Percentiles rank a stretch among this genome's conserved stretches.
These are phyloP conservation scores for Penicillium roqueforti DNA, from an alignment of 495 filamentous ascomycete species.

Conservation along the genomic window DNA sequence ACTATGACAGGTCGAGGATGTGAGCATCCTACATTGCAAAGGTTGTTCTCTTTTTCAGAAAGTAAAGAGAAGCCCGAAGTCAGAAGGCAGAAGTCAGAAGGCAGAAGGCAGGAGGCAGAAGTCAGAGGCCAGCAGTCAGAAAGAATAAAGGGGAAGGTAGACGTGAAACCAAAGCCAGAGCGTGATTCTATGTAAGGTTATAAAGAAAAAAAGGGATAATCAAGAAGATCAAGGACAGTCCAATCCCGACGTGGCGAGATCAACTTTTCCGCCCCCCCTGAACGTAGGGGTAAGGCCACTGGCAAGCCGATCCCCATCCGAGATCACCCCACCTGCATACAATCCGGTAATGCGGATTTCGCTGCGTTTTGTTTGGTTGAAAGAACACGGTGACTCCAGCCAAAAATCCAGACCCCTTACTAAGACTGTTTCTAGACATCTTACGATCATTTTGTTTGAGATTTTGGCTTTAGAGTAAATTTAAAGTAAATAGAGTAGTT, in stretches of 20 bases:
- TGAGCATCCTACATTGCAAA: constrained; percentile 7
- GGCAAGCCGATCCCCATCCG: constrained; percentile 34
- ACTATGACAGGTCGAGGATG: neutral
- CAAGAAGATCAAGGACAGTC: constrained; percentile 6
- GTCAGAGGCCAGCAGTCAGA: neutral
- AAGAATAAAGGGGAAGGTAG: neutral
- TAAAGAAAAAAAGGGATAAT: neutral
- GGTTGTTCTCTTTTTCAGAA: neutral
- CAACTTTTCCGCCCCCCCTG: constrained; percentile 23
- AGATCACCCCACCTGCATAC: constrained; percentile 17
- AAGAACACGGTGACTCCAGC: too few relatives aligned
- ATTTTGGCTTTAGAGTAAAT: neutral
- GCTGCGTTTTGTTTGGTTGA: constrained; percentile 18
- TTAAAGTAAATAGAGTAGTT: too few relatives aligned
- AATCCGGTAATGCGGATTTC: constrained; percentile 17
- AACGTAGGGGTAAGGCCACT: constrained; percentile 35
- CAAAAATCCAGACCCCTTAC: neutral
- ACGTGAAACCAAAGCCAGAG: neutral
- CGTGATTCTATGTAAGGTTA: neutral
- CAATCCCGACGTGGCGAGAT: constrained; percentile 45
- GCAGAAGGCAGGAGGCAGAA: neutral
- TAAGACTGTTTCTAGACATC: too few relatives aligned
- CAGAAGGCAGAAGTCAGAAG: neutral
- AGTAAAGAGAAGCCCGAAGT: neutral
- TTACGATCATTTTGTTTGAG: neutral